Percentiles rank a stretch among this genome's conserved stretches.
Evolutionary conservation across 768 basidiomycete genomes (phyloP).

Genomic region (Daedaleopsis sinensis): DNA sequence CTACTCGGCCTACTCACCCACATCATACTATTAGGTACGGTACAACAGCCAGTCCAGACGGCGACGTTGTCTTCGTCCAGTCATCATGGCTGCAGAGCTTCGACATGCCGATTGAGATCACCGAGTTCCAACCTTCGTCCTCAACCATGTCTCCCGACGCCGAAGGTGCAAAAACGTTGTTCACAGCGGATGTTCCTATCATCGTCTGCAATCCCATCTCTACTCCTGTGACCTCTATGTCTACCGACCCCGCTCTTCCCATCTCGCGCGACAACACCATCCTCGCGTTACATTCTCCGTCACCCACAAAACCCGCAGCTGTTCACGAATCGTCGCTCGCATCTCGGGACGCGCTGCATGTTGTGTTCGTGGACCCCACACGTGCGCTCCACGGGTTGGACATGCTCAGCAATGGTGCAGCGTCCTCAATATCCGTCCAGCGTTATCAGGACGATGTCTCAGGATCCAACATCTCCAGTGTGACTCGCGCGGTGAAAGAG

Average conservation of each 20-base stretch:
- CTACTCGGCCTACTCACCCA: not conserved
- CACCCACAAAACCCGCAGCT: conserved; percentile 9
- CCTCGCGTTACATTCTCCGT: conserved; percentile 31
- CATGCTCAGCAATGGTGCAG: conserved; percentile 47
- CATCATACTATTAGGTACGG: conserved; percentile 14
- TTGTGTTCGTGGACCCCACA: conserved; percentile 58
- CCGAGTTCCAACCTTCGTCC: conserved; percentile 25
- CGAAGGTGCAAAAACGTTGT: conserved; percentile 21
- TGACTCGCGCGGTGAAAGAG: conserved; percentile 43
- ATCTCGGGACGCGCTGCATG: conserved; percentile 27
- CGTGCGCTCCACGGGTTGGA: conserved; percentile 60
- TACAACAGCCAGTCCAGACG: not conserved
- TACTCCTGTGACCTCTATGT: conserved; percentile 43
- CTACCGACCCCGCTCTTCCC: conserved; percentile 21
- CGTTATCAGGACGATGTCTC: conserved; percentile 65
- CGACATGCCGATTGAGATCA: conserved; percentile 37
- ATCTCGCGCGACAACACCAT: conserved; percentile 25
- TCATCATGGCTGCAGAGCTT: conserved; percentile 64
- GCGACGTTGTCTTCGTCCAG: conserved; percentile 35
- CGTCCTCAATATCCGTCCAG: conserved; percentile 55
- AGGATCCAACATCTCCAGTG: conserved; percentile 56
- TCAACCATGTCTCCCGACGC: conserved; percentile 4
- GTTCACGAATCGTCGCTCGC: conserved; percentile 25
- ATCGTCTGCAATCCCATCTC: conserved; percentile 64
- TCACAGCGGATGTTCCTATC: conserved; percentile 62